A percentile compares a stretch with the other conserved stretches of the same genome.
These are phyloP conservation scores for Medicago truncatula DNA, from an alignment of 306 rosid genomes.

Conservation along the genomic window MtrunA17r5.0-ANR NC_053049.1:27907501-27908000, in stretches of 20 bases:
- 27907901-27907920: neutral
- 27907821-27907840: neutral
- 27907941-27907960: constrained; percentile 30
- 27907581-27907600: constrained; percentile 30
- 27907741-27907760: neutral
- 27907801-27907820: constrained; percentile 20
- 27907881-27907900: constrained; percentile 31
- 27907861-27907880: constrained; percentile 38
- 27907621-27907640: constrained; percentile 47
- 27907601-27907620: neutral
- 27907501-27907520: constrained; percentile 46
- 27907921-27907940: constrained; percentile 34
- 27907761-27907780: constrained; percentile 36
- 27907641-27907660: constrained; percentile 56
- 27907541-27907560: constrained; percentile 41
- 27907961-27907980: constrained; percentile 30
- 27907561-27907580: constrained; percentile 46
- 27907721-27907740: constrained; percentile 29
- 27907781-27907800: constrained; percentile 12
- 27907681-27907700: constrained; percentile 46
- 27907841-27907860: constrained; percentile 33
- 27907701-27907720: constrained; percentile 16
- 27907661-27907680: constrained; percentile 25
- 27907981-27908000: constrained; percentile 36
- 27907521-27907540: constrained; percentile 56